Evolutionary conservation across 352 stramenopile genomes (phyloP), one percentile per base, ranked within the genome.

Genomic region (Pseudoperonospora humuli): DNA sequence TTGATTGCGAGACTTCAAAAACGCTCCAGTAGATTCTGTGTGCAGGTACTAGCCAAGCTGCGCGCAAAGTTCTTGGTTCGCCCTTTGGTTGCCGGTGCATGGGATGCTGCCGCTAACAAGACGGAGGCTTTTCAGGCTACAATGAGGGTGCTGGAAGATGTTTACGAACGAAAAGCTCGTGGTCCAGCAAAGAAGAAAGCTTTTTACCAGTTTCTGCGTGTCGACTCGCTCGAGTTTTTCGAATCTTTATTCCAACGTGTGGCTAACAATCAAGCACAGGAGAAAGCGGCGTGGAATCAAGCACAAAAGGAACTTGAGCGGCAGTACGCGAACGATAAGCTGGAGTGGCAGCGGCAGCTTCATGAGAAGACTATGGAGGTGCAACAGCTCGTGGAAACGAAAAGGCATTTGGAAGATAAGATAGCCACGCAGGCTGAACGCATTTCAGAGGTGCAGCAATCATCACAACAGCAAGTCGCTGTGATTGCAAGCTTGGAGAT

Each of bases 121-220:
- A 45, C 47, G 18, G 50, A 61, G 24, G 48, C 48, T 6, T 61
- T 67, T 28, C 38, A 60, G n/a, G 50, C 39, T 9, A 81, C 60
- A 11, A 59, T 91, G 47, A 42, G 70, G 25, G 36, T 59, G 1
- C 35, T 88, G 17, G 76, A 86, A 53, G 35, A 57, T 5, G 33
- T 61, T 6, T 91, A 91, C 49, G 73, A 91, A 19, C 43, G 46
- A 2, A 52, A 67, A 20, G 79, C 76, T 31, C 67, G 68, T 3
- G 76, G 79, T 5, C 76, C 79, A 23, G 66, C 79, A 4, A 82
- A 83, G 50, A 88, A 84, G 38, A 68, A 72, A 20, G 57, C 59
- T 0, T 75, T 89, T 20, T 75, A 84, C 50, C 61, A 79, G 23
- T 92, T 89, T 55, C 34, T 88, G 0, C 66, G 75, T 18, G 40